Percentiles rank a stretch among this genome's conserved stretches.
These are phyloP conservation scores for Solanum virginianum DNA, from an alignment of 257 asterid genomes.

Conservation along the genomic window DNA sequence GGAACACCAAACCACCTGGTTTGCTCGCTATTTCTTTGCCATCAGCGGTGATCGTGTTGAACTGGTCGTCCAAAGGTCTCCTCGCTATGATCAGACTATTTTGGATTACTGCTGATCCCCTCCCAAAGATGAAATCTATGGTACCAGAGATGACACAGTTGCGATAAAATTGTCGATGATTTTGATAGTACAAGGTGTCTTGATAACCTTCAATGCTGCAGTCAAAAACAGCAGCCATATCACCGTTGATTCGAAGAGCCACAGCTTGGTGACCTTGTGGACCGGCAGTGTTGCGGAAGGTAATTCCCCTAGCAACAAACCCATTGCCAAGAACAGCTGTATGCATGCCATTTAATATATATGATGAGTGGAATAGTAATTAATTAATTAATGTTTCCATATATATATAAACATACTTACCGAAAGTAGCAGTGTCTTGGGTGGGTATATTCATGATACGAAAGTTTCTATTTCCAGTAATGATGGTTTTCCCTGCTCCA, in stretches of 20 bases:
- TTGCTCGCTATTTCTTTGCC: slow-evolving; percentile 29
- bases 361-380: no score
- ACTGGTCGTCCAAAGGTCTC: slow-evolving; percentile 24
- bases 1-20: slow-evolving; percentile 49
- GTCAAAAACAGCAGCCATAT: slow-evolving; percentile 46
- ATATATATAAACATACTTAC: slow-evolving; percentile 5
- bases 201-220: slow-evolving; percentile 68
- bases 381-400: neutral
- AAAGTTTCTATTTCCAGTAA: slow-evolving; percentile 37
- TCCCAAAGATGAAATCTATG: slow-evolving; percentile 70
- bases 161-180: slow-evolving; percentile 46
- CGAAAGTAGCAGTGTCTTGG: slow-evolving; percentile 54
- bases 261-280: slow-evolving; percentile 68
- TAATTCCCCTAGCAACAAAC: slow-evolving; percentile 45
- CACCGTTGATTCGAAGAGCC: slow-evolving; percentile 43
- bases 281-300: slow-evolving; percentile 68
- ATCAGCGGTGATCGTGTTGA: slow-evolving; percentile 60
- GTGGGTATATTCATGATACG: slow-evolving; percentile 26
- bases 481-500: slow-evolving; percentile 49
- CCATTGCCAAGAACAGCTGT: slow-evolving; percentile 35
- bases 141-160: slow-evolving; percentile 69
- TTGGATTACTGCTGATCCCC: slow-evolving; percentile 51
- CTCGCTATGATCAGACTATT: slow-evolving; percentile 50
- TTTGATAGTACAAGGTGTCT: slow-evolving; percentile 64
- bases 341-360: neutral